Percentiles rank a stretch among this genome's conserved stretches.
Evolutionary conservation across 176 grass and related monocot species (phyloP).

Genomic region (Oryza glumipatula): DNA sequence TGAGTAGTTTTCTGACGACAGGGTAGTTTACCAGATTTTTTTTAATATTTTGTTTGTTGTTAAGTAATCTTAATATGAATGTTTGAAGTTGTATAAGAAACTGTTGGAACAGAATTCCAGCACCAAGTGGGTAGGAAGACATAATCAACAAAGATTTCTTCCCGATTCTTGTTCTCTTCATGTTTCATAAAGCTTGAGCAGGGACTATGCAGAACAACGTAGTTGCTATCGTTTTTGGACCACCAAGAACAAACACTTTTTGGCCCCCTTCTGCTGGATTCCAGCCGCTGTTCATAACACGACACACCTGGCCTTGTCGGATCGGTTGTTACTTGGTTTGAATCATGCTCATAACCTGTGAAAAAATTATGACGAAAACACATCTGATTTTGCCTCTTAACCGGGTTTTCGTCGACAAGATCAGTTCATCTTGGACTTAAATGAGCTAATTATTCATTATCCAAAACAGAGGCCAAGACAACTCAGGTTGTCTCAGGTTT

Average conservation of each 20-base stretch:
- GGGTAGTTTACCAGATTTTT: not conserved
- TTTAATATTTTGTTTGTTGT: not conserved
- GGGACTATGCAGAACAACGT: constrained; percentile 7
- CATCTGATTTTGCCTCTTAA: not conserved
- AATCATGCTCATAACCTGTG: not conserved
- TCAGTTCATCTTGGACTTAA: constrained; percentile 26
- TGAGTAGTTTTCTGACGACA: not conserved
- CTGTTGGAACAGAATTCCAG: not conserved
- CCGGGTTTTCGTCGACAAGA: not conserved
- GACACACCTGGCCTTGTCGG: constrained; percentile 43
- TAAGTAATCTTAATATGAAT: not conserved
- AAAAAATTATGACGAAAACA: not conserved
- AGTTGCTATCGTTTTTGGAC: constrained; percentile 39
- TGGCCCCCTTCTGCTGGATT: constrained; percentile 38
- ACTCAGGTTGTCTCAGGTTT: not conserved
- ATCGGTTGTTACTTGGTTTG: constrained; percentile 33
- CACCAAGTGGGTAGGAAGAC: constrained; percentile 6
- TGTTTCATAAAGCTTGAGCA: constrained; percentile 24
- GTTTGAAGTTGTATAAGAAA: constrained; percentile 5
- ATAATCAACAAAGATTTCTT: constrained; percentile 18
- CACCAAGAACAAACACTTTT: constrained; percentile 13
- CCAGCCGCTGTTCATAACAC: constrained; percentile 39
- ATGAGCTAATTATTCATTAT: not conserved
- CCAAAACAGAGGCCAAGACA: not conserved
- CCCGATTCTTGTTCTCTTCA: constrained; percentile 8